Percentiles rank a stretch among this genome's conserved stretches.
These are phyloP conservation scores for Spathaspora girioi DNA, from an alignment of 805 yeast genomes.

Conservation along the genomic window DNA sequence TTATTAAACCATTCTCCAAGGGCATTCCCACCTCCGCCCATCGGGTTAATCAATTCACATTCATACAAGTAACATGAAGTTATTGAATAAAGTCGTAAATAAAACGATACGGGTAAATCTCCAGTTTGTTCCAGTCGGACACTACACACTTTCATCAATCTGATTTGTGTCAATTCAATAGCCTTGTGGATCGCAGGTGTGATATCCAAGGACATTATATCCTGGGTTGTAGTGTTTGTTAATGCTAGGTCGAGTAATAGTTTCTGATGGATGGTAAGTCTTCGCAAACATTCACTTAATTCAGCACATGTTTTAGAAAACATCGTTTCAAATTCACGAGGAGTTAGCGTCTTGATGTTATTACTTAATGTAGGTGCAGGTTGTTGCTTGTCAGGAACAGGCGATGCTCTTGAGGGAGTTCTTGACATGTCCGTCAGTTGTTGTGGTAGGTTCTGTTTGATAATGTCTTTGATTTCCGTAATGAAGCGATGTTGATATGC, in stretches of 20 bases:
- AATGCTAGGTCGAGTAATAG: conserved; percentile 66
- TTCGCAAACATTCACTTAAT: conserved; percentile 67
- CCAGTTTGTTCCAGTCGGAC: conserved; percentile 75
- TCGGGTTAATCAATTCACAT: conserved; percentile 72
- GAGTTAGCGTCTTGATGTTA: conserved; percentile 63
- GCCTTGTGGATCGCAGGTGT: conserved; percentile 62
- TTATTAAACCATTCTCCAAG: conserved; percentile 64
- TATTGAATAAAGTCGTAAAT: conserved; percentile 62
- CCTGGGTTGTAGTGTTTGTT: conserved; percentile 23
- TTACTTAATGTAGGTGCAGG: conserved; percentile 22
- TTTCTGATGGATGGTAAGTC: conserved; percentile 78
- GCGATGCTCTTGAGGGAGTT: conserved; percentile 25
- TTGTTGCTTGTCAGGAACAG: conserved; percentile 13
- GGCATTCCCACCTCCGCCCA: conserved; percentile 45
- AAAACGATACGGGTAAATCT: conserved; percentile 52
- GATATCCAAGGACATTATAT: conserved; percentile 63
- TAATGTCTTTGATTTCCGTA: conserved; percentile 68
- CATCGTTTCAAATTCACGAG: conserved; percentile 74
- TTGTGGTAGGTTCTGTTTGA: conserved; percentile 59
- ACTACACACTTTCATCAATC: conserved; percentile 73
- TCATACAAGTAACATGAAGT: conserved; percentile 71
- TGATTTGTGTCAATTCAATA: conserved; percentile 65
- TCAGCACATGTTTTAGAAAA: conserved; percentile 55
- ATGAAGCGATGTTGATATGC: conserved; percentile 66
- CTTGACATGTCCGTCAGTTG: conserved; percentile 21